Conservation (phyloP, 768 basidiomycete genomes). For the Lactifluus rugatus region DNA sequence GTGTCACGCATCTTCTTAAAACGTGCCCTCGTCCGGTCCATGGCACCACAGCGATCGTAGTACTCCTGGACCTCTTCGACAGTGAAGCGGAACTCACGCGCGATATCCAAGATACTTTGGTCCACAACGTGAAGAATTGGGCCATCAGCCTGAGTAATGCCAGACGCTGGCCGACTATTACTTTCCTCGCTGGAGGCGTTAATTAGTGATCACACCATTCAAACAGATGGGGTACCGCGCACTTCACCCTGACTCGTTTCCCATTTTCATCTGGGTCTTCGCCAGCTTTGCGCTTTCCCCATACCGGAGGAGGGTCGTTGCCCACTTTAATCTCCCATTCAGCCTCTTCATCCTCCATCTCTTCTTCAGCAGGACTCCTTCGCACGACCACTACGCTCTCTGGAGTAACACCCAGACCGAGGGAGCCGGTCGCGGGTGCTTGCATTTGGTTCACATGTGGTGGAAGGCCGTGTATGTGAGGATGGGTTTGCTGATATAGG, state of each 20-base stretch:
- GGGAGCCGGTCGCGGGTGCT: conserved; percentile 18
- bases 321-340: conserved; percentile 65
- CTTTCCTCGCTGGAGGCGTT: neutral
- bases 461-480: conserved; percentile 9
- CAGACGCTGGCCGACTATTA: neutral
- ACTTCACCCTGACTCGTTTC: conserved; percentile 41
- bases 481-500: conserved; percentile 13
- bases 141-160: neutral
- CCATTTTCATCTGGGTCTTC: conserved; percentile 28
- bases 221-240: conserved; percentile 17
- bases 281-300: conserved; percentile 50
- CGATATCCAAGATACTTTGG: conserved; percentile 54
- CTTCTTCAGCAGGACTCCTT: conserved; percentile 49
- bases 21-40: conserved; percentile 51
- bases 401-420: conserved; percentile 20
- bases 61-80: conserved; percentile 69
- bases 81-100: conserved; percentile 60
- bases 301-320: conserved; percentile 50
- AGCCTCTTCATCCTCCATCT: conserved; percentile 53
- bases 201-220: neutral
- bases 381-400: conserved; percentile 25
- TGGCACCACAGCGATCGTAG: conserved; percentile 65
- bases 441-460: conserved; percentile 10
- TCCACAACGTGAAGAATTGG: conserved; percentile 51
- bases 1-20: conserved; percentile 60